Evolutionary conservation across 2,329 filamentous ascomycete genomes (phyloP), one percentile per base, ranked within the genome.

Genomic region (Zymoseptoria passerinii): DNA sequence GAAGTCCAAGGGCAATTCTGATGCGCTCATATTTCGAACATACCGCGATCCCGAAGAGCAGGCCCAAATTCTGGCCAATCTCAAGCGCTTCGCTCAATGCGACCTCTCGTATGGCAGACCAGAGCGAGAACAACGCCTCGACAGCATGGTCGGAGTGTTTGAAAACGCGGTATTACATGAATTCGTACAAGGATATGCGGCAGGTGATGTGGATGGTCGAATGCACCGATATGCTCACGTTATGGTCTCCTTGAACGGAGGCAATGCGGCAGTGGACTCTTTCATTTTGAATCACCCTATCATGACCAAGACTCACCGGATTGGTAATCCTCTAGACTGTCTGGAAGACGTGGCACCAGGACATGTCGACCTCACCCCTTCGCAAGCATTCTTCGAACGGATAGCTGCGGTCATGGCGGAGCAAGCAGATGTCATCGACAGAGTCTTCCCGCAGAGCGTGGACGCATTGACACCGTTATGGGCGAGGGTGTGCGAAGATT

Each of bases 191-290:
- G 94, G 90, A 3, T 95, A 95, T 65, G 90, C 94, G 71, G 86
- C 85, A 50, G 89, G 88, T 76, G 92, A 99, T 71, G 85, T 95
- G 56, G 88, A 95, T 64, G 91, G 90, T 1, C 81, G 86, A 56
- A 96, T 97, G 92, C 85, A 82, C 65, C 84, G 88, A 68, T 97
- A 96, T 73, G 92, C 92, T 1, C 85, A 90, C 66, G 91, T 99
- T 16, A 76, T 99, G 58, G 85, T 89, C 58, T 82, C 83, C 1
- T 78, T 99, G 50, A 95, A 95, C 71, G 90, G 89, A 27, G 91
- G 90, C 16, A 80, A 81, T 48, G 86, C 87, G 13, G 90, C 84
- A 8, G 80, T 95, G 52, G 90, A 97, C 55, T 79, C 91, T 1
- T 97, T 96, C 71, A 71, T 74, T n/a, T 87, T 92, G 57, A 92